Conservation (phyloP, 2,329 filamentous ascomycete species). For the Aspergillus udagawae region DNA sequence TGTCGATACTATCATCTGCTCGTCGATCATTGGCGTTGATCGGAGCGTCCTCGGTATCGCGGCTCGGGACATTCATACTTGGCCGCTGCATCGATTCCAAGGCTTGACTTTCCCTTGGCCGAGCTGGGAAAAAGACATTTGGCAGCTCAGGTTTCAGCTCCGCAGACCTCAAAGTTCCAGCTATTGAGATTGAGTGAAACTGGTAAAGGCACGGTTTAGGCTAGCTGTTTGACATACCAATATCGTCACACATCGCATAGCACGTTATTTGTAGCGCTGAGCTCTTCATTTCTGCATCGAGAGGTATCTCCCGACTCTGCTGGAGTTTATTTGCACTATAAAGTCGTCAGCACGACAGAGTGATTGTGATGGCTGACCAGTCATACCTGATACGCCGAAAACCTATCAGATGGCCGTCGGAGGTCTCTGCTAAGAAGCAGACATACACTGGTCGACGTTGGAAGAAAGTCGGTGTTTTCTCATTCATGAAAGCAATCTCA, state of each 20-base stretch:
- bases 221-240: slow-evolving; percentile 49
- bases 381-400: slow-evolving; percentile 58
- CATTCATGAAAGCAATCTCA: slow-evolving; percentile 68
- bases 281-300: slow-evolving; percentile 54
- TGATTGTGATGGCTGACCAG: slow-evolving; percentile 2
- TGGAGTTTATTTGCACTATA: slow-evolving; percentile 61
- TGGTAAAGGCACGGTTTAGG: neutral
- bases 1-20: slow-evolving; percentile 49
- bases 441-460: slow-evolving; percentile 62
- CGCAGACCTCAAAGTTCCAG: slow-evolving; percentile 54
- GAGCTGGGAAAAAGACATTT: slow-evolving; percentile 39
- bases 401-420: slow-evolving; percentile 65
- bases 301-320: slow-evolving; percentile 57
- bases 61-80: slow-evolving; percentile 12
- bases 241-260: slow-evolving; percentile 77
- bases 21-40: slow-evolving; percentile 7
- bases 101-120: slow-evolving; percentile 1
- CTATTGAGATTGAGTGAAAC: slow-evolving; percentile 31
- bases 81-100: slow-evolving; percentile 14
- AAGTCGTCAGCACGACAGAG: slow-evolving; percentile 17
- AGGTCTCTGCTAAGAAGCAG: slow-evolving; percentile 70
- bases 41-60: slow-evolving; percentile 16
- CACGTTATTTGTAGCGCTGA: slow-evolving; percentile 60
- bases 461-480: slow-evolving; percentile 58
- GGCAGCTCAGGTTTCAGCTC: slow-evolving; percentile 50